phyloP scores from a whole-genome alignment of 257 asterid species.

The Nicotiana tabacum region DNA sequence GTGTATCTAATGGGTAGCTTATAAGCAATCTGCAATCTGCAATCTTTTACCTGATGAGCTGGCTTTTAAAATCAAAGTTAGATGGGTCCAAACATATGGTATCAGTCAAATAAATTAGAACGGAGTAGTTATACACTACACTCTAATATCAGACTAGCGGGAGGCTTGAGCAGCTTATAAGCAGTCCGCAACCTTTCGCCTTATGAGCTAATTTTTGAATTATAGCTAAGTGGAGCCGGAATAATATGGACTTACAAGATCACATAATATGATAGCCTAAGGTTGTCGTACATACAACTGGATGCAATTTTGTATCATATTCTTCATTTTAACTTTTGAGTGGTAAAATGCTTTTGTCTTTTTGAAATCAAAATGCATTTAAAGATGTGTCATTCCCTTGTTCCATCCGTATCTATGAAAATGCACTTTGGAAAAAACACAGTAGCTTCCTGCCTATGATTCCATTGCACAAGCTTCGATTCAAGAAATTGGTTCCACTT shows the following conservation, averaged over 20 bases:
- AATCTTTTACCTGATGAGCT: too few species aligned
- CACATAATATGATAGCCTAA: too few species aligned
- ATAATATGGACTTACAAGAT: too few species aligned
- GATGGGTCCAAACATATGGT: too few species aligned
- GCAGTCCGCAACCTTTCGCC: background rate
- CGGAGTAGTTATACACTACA: too few species aligned
- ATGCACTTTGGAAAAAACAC: background rate
- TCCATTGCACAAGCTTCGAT: background rate
- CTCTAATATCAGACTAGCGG: too few species aligned
- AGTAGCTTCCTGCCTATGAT: background rate
- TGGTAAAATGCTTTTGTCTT: background rate
- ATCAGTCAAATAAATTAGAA: too few species aligned
- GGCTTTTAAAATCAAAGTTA: too few species aligned
- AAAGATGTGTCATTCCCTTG: background rate
- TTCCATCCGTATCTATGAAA: background rate
- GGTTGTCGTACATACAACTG: background rate
- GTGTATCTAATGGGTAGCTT: too few species aligned
- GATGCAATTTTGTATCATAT: background rate
- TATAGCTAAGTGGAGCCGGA: too few species aligned
- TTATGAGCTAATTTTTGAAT: background rate
- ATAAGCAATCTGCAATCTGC: too few species aligned
- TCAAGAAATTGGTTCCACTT: constrained; percentile 3
- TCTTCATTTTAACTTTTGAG: background rate
- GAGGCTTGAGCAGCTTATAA: background rate
- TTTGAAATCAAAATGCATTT: background rate